A percentile compares a stretch with the other conserved stretches of the same genome.
These are phyloP conservation scores for Triangularia verruculosa DNA, from an alignment of 2,329 filamentous ascomycete genomes.

Conservation along the genomic window DNA sequence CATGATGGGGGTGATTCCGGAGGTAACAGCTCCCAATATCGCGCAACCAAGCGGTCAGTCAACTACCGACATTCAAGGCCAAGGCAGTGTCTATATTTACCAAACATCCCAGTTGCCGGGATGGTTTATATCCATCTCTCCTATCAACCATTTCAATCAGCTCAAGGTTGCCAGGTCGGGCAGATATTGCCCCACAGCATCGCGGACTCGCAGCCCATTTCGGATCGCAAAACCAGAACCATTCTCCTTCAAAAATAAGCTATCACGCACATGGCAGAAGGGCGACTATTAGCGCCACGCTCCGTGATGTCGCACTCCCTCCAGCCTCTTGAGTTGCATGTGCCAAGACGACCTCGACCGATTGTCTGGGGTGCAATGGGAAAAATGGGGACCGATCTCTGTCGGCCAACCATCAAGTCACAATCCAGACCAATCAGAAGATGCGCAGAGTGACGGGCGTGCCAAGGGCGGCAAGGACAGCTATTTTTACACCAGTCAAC, in stretches of 20 bases:
- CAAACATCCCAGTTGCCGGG: background rate
- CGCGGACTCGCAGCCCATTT: background rate
- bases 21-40: background rate
- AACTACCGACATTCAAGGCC: background rate
- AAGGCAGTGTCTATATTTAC: background rate
- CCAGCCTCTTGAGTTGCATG: background rate
- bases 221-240: background rate
- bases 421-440: slow-evolving; percentile 15
- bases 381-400: background rate
- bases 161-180: background rate
- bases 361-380: slow-evolving; percentile 8
- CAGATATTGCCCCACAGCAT: background rate
- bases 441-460: slow-evolving; percentile 5
- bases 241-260: background rate
- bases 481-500: slow-evolving; percentile 19
- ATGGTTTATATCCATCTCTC: background rate
- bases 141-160: background rate
- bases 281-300: slow-evolving; percentile 19
- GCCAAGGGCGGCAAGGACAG: slow-evolving; percentile 17
- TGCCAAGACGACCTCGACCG: background rate
- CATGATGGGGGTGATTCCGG: background rate
- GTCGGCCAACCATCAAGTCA: slow-evolving; percentile 18
- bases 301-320: slow-evolving; percentile 2
- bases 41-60: background rate
- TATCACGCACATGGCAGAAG: background rate